Conservation (phyloP, 140 eudicot genomes). For the Senecio squalidus region DNA sequence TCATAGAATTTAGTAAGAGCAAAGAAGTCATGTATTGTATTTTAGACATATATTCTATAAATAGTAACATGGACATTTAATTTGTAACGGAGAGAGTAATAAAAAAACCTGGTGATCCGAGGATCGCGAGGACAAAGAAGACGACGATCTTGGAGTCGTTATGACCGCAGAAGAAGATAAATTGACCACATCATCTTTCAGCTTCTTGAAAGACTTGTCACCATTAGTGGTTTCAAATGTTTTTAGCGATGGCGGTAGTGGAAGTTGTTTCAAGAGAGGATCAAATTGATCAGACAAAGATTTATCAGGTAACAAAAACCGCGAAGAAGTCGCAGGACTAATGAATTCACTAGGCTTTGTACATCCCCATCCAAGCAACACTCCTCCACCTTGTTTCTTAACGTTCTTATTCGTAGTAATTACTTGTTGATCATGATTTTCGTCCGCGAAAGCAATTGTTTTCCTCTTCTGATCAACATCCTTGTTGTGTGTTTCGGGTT, state of each 20-base stretch:
- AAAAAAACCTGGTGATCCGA: constrained; percentile 54
- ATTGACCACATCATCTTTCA: not conserved
- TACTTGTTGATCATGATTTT: constrained; percentile 16
- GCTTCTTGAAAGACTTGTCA: not conserved
- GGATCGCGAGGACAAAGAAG: constrained; percentile 25
- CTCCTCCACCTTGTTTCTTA: constrained; percentile 26
- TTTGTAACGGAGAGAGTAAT: too few species aligned
- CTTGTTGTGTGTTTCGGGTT: not conserved
- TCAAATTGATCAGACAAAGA: constrained; percentile 32
- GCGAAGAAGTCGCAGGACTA: constrained; percentile 65
- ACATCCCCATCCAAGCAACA: constrained; percentile 43
- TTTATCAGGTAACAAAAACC: constrained; percentile 60
- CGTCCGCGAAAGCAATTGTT: constrained; percentile 17
- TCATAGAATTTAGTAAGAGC: too few species aligned
- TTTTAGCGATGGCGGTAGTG: not conserved
- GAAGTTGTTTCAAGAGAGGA: constrained; percentile 43
- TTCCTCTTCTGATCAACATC: constrained; percentile 12
- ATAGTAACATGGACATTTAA: too few species aligned
- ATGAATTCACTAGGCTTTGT: constrained; percentile 48
- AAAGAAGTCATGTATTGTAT: too few species aligned
- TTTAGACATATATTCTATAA: too few species aligned
- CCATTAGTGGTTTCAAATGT: not conserved
- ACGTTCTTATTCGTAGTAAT: constrained; percentile 7
- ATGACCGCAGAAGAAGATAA: constrained; percentile 19
- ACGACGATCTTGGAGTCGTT: constrained; percentile 27